Percentiles rank a stretch among this genome's conserved stretches.
Evolutionary conservation across 768 basidiomycete genomes (phyloP).

Genomic region (Hirschioporus abietinus): DNA sequence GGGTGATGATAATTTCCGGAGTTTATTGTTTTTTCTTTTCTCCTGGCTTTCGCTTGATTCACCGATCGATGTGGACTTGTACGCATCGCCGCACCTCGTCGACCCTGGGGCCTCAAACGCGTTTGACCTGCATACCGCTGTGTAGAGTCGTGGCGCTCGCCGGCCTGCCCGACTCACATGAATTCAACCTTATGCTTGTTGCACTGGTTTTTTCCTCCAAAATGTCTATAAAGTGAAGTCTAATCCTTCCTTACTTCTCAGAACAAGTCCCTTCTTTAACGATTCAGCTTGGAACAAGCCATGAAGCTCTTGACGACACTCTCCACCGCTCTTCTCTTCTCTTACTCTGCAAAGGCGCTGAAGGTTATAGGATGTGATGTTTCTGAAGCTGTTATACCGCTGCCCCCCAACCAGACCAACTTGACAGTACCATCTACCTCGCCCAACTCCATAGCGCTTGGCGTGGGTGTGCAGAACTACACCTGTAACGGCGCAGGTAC

Average conservation of each 20-base stretch:
- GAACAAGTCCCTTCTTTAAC: background rate
- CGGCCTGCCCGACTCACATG: background rate
- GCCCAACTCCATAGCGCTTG: slow-evolving; percentile 36
- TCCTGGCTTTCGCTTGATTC: background rate
- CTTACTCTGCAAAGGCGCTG: background rate
- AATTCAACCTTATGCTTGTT: background rate
- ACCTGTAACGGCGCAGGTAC: slow-evolving; percentile 35
- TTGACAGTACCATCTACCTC: slow-evolving; percentile 30
- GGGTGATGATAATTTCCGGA: background rate
- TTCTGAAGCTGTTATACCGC: slow-evolving; percentile 17
- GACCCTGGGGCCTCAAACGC: background rate
- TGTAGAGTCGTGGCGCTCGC: background rate
- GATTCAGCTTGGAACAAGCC: background rate
- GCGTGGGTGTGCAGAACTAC: slow-evolving; percentile 50
- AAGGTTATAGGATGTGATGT: slow-evolving; percentile 19
- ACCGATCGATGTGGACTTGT: background rate
- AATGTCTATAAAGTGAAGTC: background rate
- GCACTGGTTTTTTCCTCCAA: background rate
- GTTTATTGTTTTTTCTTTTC: background rate
- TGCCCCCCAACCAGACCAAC: slow-evolving; percentile 26
- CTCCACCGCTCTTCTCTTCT: background rate
- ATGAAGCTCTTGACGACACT: background rate
- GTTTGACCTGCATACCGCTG: background rate
- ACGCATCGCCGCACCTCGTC: background rate
- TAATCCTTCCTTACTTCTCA: background rate